Percentiles rank a stretch among this genome's conserved stretches.
phyloP scores from a whole-genome alignment of 306 rosid species.

The Pyrus communis region DNA sequence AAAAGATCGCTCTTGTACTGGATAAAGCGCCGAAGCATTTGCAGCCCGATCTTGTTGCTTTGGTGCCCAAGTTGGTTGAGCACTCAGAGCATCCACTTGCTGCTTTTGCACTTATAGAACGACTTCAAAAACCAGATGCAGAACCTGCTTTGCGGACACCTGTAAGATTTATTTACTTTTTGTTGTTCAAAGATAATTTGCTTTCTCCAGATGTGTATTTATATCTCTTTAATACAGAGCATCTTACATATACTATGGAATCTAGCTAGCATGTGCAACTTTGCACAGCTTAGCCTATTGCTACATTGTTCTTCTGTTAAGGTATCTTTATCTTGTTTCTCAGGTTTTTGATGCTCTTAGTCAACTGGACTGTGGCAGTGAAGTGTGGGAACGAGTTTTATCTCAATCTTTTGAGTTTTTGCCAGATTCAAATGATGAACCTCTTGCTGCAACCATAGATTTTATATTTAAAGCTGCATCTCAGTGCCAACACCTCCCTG shows the following conservation, averaged over 20 bases:
- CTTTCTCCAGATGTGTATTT: conserved; percentile 4
- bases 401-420: conserved; percentile 77
- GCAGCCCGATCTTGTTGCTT: conserved; percentile 81
- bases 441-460: conserved; percentile 70
- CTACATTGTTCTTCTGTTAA: conserved; percentile 18
- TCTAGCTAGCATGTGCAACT: not conserved
- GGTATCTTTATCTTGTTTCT: conserved; percentile 14
- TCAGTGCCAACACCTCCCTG: conserved; percentile 96
- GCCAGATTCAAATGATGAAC: conserved; percentile 80
- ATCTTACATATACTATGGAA: not conserved
- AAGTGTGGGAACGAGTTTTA: conserved; percentile 89
- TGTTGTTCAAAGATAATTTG: not conserved
- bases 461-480: conserved; percentile 92
- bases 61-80: conserved; percentile 95
- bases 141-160: conserved; percentile 79
- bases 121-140: conserved; percentile 86
- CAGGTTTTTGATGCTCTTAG: conserved; percentile 89
- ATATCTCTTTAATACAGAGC: not conserved
- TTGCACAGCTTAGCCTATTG: not conserved
- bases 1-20: conserved; percentile 83
- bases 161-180: conserved; percentile 49
- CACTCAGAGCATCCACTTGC: conserved; percentile 93
- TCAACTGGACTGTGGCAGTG: conserved; percentile 90
- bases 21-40: conserved; percentile 96
- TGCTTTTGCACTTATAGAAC: conserved; percentile 84